Base-by-base conservation (phyloP, 129 eudicot genomes). In the Erigeron canadensis region DNA sequence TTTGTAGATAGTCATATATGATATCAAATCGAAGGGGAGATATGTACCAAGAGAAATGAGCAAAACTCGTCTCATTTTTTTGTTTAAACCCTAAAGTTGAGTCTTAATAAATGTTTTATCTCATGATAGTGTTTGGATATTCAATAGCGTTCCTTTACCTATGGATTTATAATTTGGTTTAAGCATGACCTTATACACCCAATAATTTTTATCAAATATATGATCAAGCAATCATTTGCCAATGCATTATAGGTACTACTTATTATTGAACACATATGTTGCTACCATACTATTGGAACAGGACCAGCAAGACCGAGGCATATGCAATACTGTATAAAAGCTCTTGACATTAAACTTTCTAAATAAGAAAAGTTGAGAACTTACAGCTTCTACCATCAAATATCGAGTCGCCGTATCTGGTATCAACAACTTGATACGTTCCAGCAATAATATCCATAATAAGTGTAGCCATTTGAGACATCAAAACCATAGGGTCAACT, bases 361-460 rank as follows among this genome's bases (percentile, higher is more conserved):
- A 39, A 41, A 42, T 13, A 55, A 64, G 62, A 63, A 18, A 37
- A 39, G 55, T 59, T n/a, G 23, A 65, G 55, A 39, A 89, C 99
- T 87, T 84, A 89, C 99, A 84, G 69, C 85, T 85, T 89, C 88
- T 84, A 63, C 92, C 96, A 72, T 88, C 87, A 47, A 83, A 74
- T 72, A 85, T 75, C 6, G 91, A 81, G 64, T 77, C 81, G 72
- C 63, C 76, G 47, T 69, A 64, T 70, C 81, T 77, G 45, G 86
- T 70, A 77, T 88, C 96, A 57, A 74, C 81, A 44, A 65, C 73
- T 13, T 85, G 90, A 72, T 87, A 87, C 28, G 90, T 89, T 74
- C 98, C 99, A 61, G 96, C 95, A 73, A 93, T 87, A 51, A 93
- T 85, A 65, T 93, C 98, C 85, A 89, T 88, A 61, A 93, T 93